phyloP scores from a whole-genome alignment of 2,329 filamentous ascomycete species.

The Botrytis deweyae region DNA sequence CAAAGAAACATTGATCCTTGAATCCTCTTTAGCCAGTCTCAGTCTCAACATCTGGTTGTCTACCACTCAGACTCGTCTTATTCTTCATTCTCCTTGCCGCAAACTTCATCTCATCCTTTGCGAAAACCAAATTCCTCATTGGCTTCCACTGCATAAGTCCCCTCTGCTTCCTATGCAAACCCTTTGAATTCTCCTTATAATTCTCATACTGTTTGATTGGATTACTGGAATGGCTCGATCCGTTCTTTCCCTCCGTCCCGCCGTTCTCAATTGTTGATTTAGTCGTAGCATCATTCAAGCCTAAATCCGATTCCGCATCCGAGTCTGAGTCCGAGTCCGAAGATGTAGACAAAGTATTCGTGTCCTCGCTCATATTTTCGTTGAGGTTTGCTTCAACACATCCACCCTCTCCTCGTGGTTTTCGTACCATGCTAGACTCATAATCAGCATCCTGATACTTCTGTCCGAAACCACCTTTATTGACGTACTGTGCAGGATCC shows the following conservation, averaged over 20 bases:
- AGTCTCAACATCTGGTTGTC: conserved; percentile 57
- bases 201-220: conserved; percentile 60
- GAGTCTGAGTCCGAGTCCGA: conserved; percentile 32
- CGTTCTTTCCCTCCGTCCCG: conserved; percentile 9
- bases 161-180: conserved; percentile 80
- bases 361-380: conserved; percentile 31
- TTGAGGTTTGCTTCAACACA: conserved; percentile 35
- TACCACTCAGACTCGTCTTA: conserved; percentile 72
- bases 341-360: conserved; percentile 17
- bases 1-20: neutral
- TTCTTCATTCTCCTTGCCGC: conserved; percentile 74
- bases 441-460: conserved; percentile 25
- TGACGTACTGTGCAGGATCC: conserved; percentile 56
- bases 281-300: conserved; percentile 54
- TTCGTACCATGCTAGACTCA: conserved; percentile 20
- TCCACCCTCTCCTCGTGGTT: neutral
- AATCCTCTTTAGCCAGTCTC: conserved; percentile 13
- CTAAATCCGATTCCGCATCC: conserved; percentile 48
- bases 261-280: conserved; percentile 11
- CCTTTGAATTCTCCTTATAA: conserved; percentile 66
- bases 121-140: conserved; percentile 80
- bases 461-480: conserved; percentile 15
- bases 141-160: conserved; percentile 96
- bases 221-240: conserved; percentile 44
- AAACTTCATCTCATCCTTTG: conserved; percentile 81